Percentiles rank a stretch among this genome's conserved stretches.
Conservation (phyloP, 257 asterid species). For the Solanum bukasovii region DNA sequence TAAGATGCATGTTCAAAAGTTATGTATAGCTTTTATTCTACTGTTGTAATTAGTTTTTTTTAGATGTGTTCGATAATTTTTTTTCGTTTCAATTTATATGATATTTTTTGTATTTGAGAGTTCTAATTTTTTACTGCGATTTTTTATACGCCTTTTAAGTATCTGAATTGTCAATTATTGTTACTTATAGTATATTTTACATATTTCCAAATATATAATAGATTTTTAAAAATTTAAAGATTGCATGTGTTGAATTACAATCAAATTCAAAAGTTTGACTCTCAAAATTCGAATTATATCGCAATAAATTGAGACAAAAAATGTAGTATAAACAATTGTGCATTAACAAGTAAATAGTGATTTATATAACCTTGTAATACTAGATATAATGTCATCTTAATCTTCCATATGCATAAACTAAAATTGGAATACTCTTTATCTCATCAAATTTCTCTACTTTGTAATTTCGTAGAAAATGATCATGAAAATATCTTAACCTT, state of each 20-base stretch:
- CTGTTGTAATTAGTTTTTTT: not conserved
- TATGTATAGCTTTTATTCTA: not conserved
- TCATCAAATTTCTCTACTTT: not conserved
- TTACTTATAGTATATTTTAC: not conserved
- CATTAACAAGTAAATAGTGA: not conserved
- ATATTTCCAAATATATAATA: not conserved
- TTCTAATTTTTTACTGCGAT: accelerated
- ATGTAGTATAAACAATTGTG: not conserved
- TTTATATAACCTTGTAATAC: not conserved
- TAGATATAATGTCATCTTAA: not conserved
- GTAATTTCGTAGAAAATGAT: not conserved
- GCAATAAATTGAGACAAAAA: not conserved
- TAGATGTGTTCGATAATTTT: not conserved
- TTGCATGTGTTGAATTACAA: not conserved
- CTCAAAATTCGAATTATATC: not conserved
- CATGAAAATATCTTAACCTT: not conserved
- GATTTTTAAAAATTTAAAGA: not conserved
- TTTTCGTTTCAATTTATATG: not conserved
- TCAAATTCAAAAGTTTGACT: not conserved
- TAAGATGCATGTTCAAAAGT: not conserved
- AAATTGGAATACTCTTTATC: not conserved
- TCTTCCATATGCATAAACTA: not conserved
- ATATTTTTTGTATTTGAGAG: not conserved
- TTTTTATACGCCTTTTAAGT: not conserved
- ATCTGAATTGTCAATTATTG: not conserved